Evolutionary conservation across 2,329 filamentous ascomycete genomes (phyloP), one percentile per base, ranked within the genome.

Genomic region (Penicillium sclerotiorum): DNA sequence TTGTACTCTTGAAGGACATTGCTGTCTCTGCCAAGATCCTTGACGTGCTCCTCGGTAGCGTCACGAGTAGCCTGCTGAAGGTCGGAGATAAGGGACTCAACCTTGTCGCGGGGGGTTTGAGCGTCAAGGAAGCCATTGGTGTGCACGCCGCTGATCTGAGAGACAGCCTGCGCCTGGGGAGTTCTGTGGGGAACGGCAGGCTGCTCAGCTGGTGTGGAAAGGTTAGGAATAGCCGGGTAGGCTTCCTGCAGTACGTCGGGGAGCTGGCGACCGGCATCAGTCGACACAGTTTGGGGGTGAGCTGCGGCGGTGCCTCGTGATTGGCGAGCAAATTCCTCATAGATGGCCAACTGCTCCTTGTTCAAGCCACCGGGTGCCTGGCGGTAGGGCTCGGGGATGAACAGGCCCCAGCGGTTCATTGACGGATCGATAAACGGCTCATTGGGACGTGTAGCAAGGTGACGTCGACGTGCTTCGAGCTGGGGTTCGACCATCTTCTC

Each of bases 271-370:
- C 78, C 78, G 47, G 77, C 78, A 55, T 86, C 84, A 41, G 82
- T 79, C 2, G 82, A 82, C 8, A 74, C 69, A 69, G 67, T 84
- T 68, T 70, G 84, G 65, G 65, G 78, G 66, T 74, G 85, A 69
- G 53, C 79, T 59, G 65, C 78, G 68, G 65, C 70, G 35, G 80
- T 72, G n/a, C 80, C 82, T 48, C 90, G 87, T 22, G 90, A 87
- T 67, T 95, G 90, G 48, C 91, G 82, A 8, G 90, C 90, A 70
- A 99, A 99, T 56, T 97, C 92, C 64, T 97, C 92, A 65, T 99
- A 99, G 21, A 99, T 95, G 9, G 89, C 89, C 77, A 97, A 84
- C 65, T 99, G 94, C 63, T 96, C 90, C 20, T 88, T 81, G 64
- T 96, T 97, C 44, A 99, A 76, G 4, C 93, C 93, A 44, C 81